phyloP scores from a whole-genome alignment of 208 protist genomes.

The Phytomonas sp. region DNA sequence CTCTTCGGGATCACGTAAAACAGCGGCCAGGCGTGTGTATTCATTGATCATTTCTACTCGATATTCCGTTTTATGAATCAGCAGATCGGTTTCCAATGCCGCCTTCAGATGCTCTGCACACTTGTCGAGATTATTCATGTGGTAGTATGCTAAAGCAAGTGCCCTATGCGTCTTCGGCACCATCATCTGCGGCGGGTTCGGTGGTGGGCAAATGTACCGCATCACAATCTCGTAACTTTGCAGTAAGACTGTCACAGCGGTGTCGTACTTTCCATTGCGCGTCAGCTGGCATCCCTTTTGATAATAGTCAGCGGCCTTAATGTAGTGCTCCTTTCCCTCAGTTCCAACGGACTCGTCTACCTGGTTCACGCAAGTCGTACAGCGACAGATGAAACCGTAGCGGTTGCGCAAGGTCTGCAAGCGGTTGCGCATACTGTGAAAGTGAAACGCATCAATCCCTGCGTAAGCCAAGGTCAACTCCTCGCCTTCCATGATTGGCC shows the following conservation, averaged over 20 bases:
- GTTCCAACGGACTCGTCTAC: conserved; percentile 59
- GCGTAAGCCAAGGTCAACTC: conserved; percentile 77
- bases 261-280: conserved; percentile 60
- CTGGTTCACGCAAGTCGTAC: conserved; percentile 35
- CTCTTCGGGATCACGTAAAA: conserved; percentile 17
- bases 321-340: conserved; percentile 66
- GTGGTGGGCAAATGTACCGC: conserved; percentile 77
- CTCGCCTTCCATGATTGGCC: conserved; percentile 57
- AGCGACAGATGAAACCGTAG: conserved; percentile 78
- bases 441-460: conserved; percentile 56
- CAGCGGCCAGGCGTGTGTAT: conserved; percentile 65
- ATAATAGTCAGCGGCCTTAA: conserved; percentile 82
- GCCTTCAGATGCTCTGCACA: conserved; percentile 70
- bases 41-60: conserved; percentile 58
- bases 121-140: conserved; percentile 51
- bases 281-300: conserved; percentile 82
- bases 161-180: conserved; percentile 79
- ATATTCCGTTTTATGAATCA: conserved; percentile 49
- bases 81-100: conserved; percentile 36
- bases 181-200: conserved; percentile 73
- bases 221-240: conserved; percentile 84
- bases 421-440: conserved; percentile 69
- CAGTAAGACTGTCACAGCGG: conserved; percentile 70
- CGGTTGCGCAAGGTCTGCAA: conserved; percentile 49
- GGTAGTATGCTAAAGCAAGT: conserved; percentile 74